phyloP scores from a whole-genome alignment of 1,139 yeast species.

The Geotrichum bryndzae region DNA sequence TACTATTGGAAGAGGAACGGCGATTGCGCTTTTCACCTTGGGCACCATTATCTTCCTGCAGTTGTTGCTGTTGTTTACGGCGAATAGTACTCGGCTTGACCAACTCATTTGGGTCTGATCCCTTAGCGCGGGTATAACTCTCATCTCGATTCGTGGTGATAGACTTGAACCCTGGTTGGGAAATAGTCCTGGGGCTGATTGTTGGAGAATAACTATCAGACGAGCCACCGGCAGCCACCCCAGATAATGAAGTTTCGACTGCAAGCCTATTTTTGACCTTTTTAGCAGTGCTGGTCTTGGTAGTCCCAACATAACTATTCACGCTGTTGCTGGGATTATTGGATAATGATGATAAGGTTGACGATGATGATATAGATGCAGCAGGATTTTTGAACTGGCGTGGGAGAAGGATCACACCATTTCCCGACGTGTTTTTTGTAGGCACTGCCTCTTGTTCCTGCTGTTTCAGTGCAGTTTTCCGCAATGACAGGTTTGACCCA shows the following conservation, averaged over 20 bases:
- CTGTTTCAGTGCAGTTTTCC: conserved; percentile 29
- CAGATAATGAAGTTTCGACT: background rate
- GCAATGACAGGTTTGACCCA: conserved; percentile 19
- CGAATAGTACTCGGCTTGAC: background rate
- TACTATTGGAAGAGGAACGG: background rate
- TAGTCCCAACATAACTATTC: background rate
- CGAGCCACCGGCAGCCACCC: background rate
- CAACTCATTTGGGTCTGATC: background rate
- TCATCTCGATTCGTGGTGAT: background rate
- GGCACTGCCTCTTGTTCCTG: background rate
- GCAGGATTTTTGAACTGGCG: conserved; percentile 5
- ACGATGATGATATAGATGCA: background rate
- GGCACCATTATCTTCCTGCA: background rate
- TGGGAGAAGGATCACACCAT: conserved; percentile 14
- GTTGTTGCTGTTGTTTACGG: background rate
- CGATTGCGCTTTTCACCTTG: background rate
- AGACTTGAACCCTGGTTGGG: background rate
- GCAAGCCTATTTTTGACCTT: background rate
- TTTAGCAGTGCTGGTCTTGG: background rate
- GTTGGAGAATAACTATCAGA: background rate
- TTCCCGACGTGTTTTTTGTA: background rate
- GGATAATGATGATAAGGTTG: background rate
- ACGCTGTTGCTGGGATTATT: background rate
- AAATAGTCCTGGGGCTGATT: background rate
- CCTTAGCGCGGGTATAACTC: background rate